A percentile compares a stretch with the other conserved stretches of the same genome.
phyloP scores from a whole-genome alignment of 1,284 basidiomycete genomes.

The Boletus mariae region DNA sequence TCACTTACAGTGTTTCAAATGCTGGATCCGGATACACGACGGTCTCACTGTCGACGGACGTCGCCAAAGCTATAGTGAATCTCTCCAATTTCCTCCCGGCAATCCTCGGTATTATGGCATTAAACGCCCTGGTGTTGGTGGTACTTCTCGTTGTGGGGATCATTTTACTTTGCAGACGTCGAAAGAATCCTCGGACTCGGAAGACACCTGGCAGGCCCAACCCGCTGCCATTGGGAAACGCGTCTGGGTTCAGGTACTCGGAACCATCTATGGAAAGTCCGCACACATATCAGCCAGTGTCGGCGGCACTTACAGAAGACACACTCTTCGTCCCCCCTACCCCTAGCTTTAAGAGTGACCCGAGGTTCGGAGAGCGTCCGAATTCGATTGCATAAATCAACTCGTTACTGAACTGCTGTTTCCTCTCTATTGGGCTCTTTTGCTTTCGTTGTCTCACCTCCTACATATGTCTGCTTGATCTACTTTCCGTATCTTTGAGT shows the following conservation, averaged over 20 bases:
- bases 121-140: conserved; percentile 67
- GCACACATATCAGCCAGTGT: conserved; percentile 65
- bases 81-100: conserved; percentile 63
- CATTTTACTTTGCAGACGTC: conserved; percentile 47
- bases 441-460: neutral
- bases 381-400: conserved; percentile 41
- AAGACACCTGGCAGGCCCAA: conserved; percentile 48
- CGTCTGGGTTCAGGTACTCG: conserved; percentile 5
- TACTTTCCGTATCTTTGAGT: conserved; percentile 11
- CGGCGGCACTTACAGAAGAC: conserved; percentile 72
- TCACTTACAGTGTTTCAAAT: conserved; percentile 61
- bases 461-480: neutral
- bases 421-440: conserved; percentile 11
- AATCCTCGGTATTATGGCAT: conserved; percentile 65
- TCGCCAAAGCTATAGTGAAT: conserved; percentile 53
- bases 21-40: conserved; percentile 41
- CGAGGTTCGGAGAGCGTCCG: conserved; percentile 38
- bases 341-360: conserved; percentile 53
- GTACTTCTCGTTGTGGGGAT: conserved; percentile 51
- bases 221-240: conserved; percentile 45
- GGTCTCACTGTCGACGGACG: conserved; percentile 50
- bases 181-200: conserved; percentile 32
- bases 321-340: conserved; percentile 58
- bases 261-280: conserved; percentile 18
- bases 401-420: neutral